Evolutionary conservation across 2,329 filamentous ascomycete species (phyloP).

Genomic region (Fusarium mexicanum): DNA sequence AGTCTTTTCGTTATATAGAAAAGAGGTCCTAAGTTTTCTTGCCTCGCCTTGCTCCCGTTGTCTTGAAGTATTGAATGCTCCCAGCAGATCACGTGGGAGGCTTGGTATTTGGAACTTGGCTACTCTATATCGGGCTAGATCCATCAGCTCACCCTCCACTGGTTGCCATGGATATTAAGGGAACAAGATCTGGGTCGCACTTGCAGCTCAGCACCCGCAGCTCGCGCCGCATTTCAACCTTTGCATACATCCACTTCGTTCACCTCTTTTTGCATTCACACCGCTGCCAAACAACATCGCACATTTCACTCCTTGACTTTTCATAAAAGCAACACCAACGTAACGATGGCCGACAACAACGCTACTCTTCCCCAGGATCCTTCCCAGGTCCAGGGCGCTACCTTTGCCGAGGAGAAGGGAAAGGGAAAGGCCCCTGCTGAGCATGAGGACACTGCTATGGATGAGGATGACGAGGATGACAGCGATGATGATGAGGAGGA

Average conservation of each 20-base stretch:
- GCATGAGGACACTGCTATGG: slow-evolving; percentile 73
- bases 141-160: neutral
- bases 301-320: neutral
- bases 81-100: neutral
- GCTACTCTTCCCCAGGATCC: slow-evolving; percentile 58
- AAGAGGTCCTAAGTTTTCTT: neutral
- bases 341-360: slow-evolving; percentile 61
- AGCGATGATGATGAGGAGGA: slow-evolving; percentile 47
- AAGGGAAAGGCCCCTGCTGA: slow-evolving; percentile 81
- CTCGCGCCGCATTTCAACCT: slow-evolving; percentile 39
- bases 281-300: slow-evolving; percentile 10
- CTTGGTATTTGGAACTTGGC: too few relatives aligned
- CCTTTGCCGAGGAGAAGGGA: slow-evolving; percentile 73
- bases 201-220: slow-evolving; percentile 39
- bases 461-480: slow-evolving; percentile 74
- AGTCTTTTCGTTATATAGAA: neutral
- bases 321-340: neutral
- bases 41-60: neutral
- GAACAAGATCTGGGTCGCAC: slow-evolving; percentile 2
- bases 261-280: slow-evolving; percentile 2
- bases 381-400: slow-evolving; percentile 49
- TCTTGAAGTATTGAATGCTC: neutral
- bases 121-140: neutral
- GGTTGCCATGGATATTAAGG: slow-evolving; percentile 6
- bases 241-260: slow-evolving; percentile 28